Percentiles rank a stretch among this genome's conserved stretches.
phyloP scores from a whole-genome alignment of 257 asterid species.

The Echium plantagineum region DNA sequence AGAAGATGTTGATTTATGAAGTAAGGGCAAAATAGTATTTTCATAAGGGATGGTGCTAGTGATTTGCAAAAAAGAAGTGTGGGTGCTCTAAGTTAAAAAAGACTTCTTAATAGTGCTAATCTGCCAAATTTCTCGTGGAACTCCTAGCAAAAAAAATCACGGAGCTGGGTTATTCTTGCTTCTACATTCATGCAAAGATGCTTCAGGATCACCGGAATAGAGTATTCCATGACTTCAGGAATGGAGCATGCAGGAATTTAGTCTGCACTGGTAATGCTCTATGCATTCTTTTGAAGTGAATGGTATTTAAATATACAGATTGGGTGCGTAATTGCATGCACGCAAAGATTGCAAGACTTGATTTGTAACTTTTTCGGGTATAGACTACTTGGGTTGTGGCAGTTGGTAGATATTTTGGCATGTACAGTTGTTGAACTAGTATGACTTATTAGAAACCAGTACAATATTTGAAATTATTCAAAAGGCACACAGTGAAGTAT shows the following conservation, averaged over 20 bases:
- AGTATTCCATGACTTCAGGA: slow-evolving; percentile 88
- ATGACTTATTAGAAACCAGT: too few species aligned
- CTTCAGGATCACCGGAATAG: slow-evolving; percentile 93
- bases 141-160: slow-evolving; percentile 92
- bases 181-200: slow-evolving; percentile 93
- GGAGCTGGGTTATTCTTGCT: slow-evolving; percentile 89
- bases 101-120: too few species aligned
- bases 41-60: too few species aligned
- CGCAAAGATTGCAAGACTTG: neutral
- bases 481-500: neutral
- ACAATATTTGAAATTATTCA: too few species aligned
- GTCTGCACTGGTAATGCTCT: slow-evolving; percentile 70
- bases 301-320: neutral
- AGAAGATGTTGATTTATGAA: too few species aligned
- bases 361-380: neutral
- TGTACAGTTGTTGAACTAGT: neutral
- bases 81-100: too few species aligned
- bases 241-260: slow-evolving; percentile 95
- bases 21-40: too few species aligned
- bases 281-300: neutral
- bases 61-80: too few species aligned
- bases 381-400: neutral
- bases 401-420: too few species aligned
- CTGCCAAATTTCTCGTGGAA: too few species aligned
- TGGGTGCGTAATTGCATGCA: neutral